These are phyloP conservation scores for Mycena epipterygia DNA, from an alignment of 768 basidiomycete genomes.

Conservation along the genomic window DNA sequence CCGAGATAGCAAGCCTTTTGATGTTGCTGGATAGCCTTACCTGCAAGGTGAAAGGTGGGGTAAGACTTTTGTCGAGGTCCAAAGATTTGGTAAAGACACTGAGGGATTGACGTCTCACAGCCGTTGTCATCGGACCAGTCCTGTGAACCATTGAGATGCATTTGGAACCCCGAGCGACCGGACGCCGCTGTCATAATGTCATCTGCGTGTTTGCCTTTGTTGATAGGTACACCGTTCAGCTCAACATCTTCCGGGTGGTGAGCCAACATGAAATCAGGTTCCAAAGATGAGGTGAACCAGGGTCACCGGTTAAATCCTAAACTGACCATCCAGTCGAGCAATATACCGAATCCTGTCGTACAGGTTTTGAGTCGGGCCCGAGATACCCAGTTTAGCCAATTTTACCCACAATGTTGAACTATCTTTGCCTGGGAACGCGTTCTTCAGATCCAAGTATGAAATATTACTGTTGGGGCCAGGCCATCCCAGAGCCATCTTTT, in stretches of 20 bases:
- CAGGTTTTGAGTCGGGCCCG: too few relatives aligned
- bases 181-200: background rate
- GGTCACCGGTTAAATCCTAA: too few relatives aligned
- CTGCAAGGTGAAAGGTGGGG: background rate
- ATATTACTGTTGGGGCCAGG: background rate
- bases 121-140: background rate
- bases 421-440: too few relatives aligned
- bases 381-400: too few relatives aligned
- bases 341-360: too few relatives aligned
- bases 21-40: background rate
- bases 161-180: background rate
- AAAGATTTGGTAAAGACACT: slow-evolving; percentile 5
- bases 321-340: too few relatives aligned
- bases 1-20: slow-evolving; percentile 7
- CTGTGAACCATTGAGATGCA: slow-evolving; percentile 7
- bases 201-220: background rate
- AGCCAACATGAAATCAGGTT: too few relatives aligned
- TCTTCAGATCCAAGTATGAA: too few relatives aligned
- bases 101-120: slow-evolving; percentile 8
- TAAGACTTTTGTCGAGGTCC: background rate
- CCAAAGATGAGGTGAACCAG: too few relatives aligned
- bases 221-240: background rate
- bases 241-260: too few relatives aligned
- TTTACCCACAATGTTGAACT: too few relatives aligned
- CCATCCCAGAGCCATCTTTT: background rate